These are phyloP conservation scores for Pyrenophora teres DNA, from an alignment of 2,329 filamentous ascomycete genomes.

Conservation along the genomic window DNA sequence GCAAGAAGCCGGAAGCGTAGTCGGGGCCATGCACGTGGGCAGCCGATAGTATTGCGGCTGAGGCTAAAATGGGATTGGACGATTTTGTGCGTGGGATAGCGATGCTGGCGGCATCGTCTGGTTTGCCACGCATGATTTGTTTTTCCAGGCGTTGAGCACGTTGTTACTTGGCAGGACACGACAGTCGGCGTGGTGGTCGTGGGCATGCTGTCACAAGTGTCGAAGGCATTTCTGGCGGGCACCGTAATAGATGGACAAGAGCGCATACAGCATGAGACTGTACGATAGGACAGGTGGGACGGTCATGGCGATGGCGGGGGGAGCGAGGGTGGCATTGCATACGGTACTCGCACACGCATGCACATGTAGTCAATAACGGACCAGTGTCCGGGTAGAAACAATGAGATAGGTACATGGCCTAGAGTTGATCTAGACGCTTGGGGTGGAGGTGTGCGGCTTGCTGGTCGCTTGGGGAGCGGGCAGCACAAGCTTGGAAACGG, in stretches of 20 bases:
- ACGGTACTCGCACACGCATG: constrained; percentile 2
- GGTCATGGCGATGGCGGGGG: constrained; percentile 3
- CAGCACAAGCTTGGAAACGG: constrained; percentile 3
- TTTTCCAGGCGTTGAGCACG: constrained; percentile 28
- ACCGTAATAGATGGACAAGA: constrained; percentile 24
- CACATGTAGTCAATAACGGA: constrained; percentile 5
- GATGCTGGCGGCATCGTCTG: constrained; percentile 26
- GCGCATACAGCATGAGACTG: constrained; percentile 23
- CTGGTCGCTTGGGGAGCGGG: constrained; percentile 5
- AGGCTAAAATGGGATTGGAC: constrained; percentile 42
- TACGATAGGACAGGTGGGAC: constrained; percentile 25
- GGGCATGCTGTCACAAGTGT: background rate
- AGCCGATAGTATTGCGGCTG: constrained; percentile 14
- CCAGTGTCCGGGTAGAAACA: constrained; percentile 11
- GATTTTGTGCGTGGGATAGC: constrained; percentile 24
- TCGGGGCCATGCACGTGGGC: constrained; percentile 10
- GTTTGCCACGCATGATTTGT: constrained; percentile 34
- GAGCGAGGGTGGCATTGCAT: constrained; percentile 10
- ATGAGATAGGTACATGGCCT: constrained; percentile 11
- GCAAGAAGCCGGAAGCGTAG: constrained; percentile 38
- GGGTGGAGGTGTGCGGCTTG: constrained; percentile 2
- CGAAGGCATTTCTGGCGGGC: constrained; percentile 12
- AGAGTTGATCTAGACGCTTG: constrained; percentile 4
- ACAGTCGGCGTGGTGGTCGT: constrained; percentile 23
- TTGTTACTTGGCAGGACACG: constrained; percentile 18